phyloP scores from a whole-genome alignment of 352 stramenopile genomes.

The Phytophthora idaei region DNA sequence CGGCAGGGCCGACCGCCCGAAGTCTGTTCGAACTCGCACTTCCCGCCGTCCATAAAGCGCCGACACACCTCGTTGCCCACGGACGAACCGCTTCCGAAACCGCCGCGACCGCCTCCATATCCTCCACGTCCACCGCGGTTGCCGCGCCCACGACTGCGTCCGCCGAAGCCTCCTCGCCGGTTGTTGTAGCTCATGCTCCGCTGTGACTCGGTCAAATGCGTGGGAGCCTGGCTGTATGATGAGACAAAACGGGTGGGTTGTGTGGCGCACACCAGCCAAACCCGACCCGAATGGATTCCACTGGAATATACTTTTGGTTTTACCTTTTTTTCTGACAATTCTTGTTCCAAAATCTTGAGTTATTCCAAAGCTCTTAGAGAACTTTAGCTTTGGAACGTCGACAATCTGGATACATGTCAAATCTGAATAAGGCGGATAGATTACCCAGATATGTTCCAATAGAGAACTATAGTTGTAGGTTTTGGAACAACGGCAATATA shows the following conservation, averaged over 20 bases:
- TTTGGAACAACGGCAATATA: no score
- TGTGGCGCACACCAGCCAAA: slow-evolving; percentile 7
- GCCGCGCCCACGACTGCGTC: slow-evolving; percentile 58
- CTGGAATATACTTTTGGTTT: no score
- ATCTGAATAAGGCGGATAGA: no score
- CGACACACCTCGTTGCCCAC: slow-evolving; percentile 75
- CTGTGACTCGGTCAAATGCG: slow-evolving; percentile 3
- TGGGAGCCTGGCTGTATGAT: background rate
- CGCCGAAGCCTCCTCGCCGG: slow-evolving; percentile 60
- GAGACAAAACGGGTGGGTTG: slow-evolving; percentile 8
- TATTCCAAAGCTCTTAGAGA: no score
- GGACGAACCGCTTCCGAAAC: slow-evolving; percentile 28
- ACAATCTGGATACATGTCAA: no score
- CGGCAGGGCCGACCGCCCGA: slow-evolving; percentile 57
- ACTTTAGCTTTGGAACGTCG: no score
- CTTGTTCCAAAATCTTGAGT: no score
- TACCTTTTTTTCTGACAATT: no score
- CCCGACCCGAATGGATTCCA: background rate
- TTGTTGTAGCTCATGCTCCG: slow-evolving; percentile 72
- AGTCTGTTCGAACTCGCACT: slow-evolving; percentile 64
- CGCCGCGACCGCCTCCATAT: slow-evolving; percentile 37
- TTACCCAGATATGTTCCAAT: no score
- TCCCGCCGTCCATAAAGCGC: slow-evolving; percentile 65
- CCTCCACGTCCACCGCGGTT: slow-evolving; percentile 39
- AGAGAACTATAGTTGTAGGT: no score